Conservation (phyloP, 106 monocot genomes). For the Dendrobium officinale region DNA sequence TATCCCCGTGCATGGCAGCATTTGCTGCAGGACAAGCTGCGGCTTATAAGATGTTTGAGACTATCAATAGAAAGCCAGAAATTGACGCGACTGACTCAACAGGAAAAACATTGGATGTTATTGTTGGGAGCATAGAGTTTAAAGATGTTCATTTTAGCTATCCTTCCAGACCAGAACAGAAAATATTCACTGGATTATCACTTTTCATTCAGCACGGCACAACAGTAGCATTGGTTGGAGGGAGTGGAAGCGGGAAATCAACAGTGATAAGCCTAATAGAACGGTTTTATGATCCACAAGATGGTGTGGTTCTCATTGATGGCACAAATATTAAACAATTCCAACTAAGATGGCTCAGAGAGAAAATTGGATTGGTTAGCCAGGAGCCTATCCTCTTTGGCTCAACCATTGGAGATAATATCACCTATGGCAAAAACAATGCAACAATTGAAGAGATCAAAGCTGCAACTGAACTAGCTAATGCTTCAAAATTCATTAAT, state of each 20-base stretch:
- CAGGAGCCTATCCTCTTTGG: constrained; percentile 44
- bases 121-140: constrained; percentile 50
- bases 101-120: constrained; percentile 32
- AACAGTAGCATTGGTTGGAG: constrained; percentile 38
- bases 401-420: constrained; percentile 33
- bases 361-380: constrained; percentile 49
- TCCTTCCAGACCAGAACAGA: constrained; percentile 53
- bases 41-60: constrained; percentile 65
- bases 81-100: constrained; percentile 41
- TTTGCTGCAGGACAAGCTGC: constrained; percentile 57
- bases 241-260: constrained; percentile 53
- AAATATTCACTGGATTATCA: constrained; percentile 48
- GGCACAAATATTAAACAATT: constrained; percentile 34
- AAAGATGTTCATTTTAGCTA: constrained; percentile 55
- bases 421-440: constrained; percentile 37
- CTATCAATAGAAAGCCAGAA: constrained; percentile 55
- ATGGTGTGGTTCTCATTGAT: constrained; percentile 40
- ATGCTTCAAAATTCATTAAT: constrained; percentile 26
- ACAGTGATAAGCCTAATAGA: constrained; percentile 43
- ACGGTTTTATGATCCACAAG: constrained; percentile 44
- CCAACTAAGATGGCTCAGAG: constrained; percentile 39
- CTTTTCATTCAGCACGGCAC: constrained; percentile 26
- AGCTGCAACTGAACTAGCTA: constrained; percentile 41
- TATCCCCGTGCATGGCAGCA: constrained; percentile 43
- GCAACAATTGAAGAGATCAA: constrained; percentile 38